phyloP scores from a whole-genome alignment of 306 rosid genomes.

The Sophora flavescens region DNA sequence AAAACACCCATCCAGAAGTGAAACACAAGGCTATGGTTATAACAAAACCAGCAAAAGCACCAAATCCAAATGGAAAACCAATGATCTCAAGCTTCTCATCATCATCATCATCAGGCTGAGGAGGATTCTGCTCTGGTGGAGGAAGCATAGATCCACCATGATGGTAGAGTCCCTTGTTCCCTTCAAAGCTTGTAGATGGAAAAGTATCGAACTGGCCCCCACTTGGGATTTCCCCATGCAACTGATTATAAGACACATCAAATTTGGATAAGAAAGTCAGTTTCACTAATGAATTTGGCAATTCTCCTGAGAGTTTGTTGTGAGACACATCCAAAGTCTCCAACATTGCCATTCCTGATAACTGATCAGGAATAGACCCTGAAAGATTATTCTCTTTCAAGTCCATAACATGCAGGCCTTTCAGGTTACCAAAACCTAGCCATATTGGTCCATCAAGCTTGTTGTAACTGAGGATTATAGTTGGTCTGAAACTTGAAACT shows the following conservation, averaged over 20 bases:
- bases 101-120: background rate
- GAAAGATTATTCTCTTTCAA: conserved; percentile 37
- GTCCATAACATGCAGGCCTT: conserved; percentile 47
- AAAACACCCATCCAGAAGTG: conserved; percentile 35
- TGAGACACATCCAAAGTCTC: conserved; percentile 50
- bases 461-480: conserved; percentile 45
- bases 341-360: conserved; percentile 49
- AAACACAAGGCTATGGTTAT: conserved; percentile 29
- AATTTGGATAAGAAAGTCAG: conserved; percentile 44
- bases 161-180: conserved; percentile 39
- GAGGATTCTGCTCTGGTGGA: background rate
- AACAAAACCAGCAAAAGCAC: conserved; percentile 29
- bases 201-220: conserved; percentile 50
- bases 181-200: conserved; percentile 42
- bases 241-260: conserved; percentile 47
- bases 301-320: conserved; percentile 40
- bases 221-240: conserved; percentile 42
- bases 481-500: conserved; percentile 41
- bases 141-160: background rate
- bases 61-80: conserved; percentile 40
- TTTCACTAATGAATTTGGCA: conserved; percentile 31
- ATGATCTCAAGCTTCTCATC: conserved; percentile 19
- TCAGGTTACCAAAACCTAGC: conserved; percentile 45
- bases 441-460: conserved; percentile 44
- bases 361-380: conserved; percentile 35